These are phyloP conservation scores for Pichia paraexigua DNA, from an alignment of 805 yeast genomes.

Conservation along the genomic window DNA sequence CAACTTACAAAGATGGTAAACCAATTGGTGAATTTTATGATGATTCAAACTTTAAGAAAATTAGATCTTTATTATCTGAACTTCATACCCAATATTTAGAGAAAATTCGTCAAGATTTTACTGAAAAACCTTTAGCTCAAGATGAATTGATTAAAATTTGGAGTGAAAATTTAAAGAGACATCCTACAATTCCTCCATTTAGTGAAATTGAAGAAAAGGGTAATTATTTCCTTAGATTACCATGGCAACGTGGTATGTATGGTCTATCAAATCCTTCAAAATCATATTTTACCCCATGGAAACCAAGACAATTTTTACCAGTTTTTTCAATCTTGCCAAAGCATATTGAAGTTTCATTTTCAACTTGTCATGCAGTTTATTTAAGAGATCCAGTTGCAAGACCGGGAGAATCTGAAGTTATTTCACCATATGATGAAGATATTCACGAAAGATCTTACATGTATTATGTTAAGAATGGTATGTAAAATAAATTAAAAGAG, in stretches of 20 bases:
- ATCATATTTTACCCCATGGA: constrained; percentile 94
- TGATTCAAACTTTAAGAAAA: constrained; percentile 26
- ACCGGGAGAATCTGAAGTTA: constrained; percentile 94
- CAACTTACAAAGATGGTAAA: constrained; percentile 24
- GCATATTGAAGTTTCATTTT: constrained; percentile 83
- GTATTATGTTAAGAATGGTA: constrained; percentile 79
- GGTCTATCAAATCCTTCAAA: constrained; percentile 74
- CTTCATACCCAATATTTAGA: constrained; percentile 26
- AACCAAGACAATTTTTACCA: constrained; percentile 86
- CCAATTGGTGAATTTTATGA: constrained; percentile 23
- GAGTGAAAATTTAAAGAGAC: constrained; percentile 38
- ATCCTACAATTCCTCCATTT: constrained; percentile 32
- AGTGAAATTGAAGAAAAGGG: constrained; percentile 28
- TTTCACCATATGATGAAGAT: constrained; percentile 75
- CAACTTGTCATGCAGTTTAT: constrained; percentile 94
- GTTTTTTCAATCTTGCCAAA: constrained; percentile 89
- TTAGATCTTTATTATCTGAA: constrained; percentile 28
- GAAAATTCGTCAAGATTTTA: constrained; percentile 23
- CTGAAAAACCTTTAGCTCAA: constrained; percentile 20
- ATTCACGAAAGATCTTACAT: constrained; percentile 91
- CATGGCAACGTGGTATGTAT: constrained; percentile 74
- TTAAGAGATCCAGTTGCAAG: constrained; percentile 95
- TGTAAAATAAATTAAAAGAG: constrained; percentile 13
- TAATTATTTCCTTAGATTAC: constrained; percentile 44
- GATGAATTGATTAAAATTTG: constrained; percentile 32